phyloP scores from a whole-genome alignment of 1,284 basidiomycete species.

The Fomitopsis schrenkii region DNA sequence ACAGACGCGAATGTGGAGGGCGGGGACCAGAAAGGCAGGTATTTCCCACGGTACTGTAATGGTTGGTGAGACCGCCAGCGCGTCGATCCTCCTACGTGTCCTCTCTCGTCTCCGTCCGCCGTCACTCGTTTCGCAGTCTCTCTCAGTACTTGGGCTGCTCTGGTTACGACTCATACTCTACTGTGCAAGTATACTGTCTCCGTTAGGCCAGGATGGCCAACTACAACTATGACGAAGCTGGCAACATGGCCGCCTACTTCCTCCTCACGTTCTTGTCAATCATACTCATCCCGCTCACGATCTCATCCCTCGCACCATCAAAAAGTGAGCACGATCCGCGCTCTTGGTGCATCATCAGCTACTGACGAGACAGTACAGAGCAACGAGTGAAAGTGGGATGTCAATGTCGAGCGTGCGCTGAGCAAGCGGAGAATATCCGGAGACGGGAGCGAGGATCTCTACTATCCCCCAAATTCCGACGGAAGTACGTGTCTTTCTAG shows the following conservation, averaged over 20 bases:
- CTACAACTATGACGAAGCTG: slow-evolving; percentile 86
- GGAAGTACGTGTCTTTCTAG: slow-evolving; percentile 20
- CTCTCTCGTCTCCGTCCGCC: slow-evolving; percentile 5
- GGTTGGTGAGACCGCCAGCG: slow-evolving; percentile 12
- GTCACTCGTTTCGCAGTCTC: slow-evolving; percentile 4
- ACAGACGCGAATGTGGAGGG: background rate
- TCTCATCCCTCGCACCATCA: slow-evolving; percentile 37
- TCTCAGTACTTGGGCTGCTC: slow-evolving; percentile 10
- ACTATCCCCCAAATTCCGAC: slow-evolving; percentile 22
- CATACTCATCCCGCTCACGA: slow-evolving; percentile 72
- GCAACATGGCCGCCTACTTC: slow-evolving; percentile 88
- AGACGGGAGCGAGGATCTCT: slow-evolving; percentile 42
- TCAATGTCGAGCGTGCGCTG: slow-evolving; percentile 60
- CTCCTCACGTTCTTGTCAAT: slow-evolving; percentile 82
- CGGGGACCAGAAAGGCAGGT: background rate
- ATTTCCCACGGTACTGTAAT: slow-evolving; percentile 16
- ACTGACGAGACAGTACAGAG: slow-evolving; percentile 11
- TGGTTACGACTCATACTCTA: background rate
- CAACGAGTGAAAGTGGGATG: slow-evolving; percentile 42
- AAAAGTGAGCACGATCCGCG: slow-evolving; percentile 31
- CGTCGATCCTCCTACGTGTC: slow-evolving; percentile 6
- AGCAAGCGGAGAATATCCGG: slow-evolving; percentile 48
- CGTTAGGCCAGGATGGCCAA: slow-evolving; percentile 52
- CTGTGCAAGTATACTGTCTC: slow-evolving; percentile 1
- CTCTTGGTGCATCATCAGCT: too few relatives aligned